Evolutionary conservation across 1,284 basidiomycete genomes (phyloP).

Genomic region (Leccinum fuscescens): DNA sequence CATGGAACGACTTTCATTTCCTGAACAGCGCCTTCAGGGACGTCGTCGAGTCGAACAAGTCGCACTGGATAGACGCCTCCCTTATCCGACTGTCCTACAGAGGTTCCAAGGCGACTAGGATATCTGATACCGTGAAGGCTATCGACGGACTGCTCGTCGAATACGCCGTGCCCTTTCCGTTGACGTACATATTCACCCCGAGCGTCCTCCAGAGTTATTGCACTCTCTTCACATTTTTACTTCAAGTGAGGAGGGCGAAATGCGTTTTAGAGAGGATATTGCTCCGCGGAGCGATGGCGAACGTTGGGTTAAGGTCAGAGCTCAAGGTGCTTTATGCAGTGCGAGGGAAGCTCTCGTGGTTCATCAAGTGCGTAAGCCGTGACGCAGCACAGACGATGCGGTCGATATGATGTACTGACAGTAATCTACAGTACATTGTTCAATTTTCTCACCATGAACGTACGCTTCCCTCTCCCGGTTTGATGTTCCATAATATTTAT

Average conservation of each 20-base stretch:
- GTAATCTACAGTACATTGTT: constrained; percentile 55
- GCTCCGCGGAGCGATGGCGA: constrained; percentile 47
- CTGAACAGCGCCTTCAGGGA: constrained; percentile 77
- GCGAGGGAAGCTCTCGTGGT: constrained; percentile 76
- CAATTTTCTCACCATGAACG: constrained; percentile 73
- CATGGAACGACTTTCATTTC: constrained; percentile 83
- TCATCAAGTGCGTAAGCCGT: constrained; percentile 67
- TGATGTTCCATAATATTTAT: not conserved
- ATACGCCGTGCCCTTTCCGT: constrained; percentile 78
- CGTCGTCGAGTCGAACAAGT: constrained; percentile 51
- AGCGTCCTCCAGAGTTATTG: constrained; percentile 59
- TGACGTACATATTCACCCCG: constrained; percentile 76
- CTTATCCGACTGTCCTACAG: constrained; percentile 74
- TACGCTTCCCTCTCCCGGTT: constrained; percentile 34
- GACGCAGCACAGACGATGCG: not conserved
- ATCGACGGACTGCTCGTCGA: constrained; percentile 70
- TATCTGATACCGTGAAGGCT: constrained; percentile 53
- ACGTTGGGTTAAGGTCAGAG: constrained; percentile 39
- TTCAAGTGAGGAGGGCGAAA: constrained; percentile 72
- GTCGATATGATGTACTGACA: constrained; percentile 9
- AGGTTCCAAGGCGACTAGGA: constrained; percentile 42
- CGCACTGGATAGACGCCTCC: constrained; percentile 57
- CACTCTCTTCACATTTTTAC: constrained; percentile 72
- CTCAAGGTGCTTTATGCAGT: constrained; percentile 71
- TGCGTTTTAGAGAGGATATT: constrained; percentile 66